A percentile compares a stretch with the other conserved stretches of the same genome.
Conservation (phyloP, 2,329 filamentous ascomycete species). For the Pseudohalonectria lignicola region DNA sequence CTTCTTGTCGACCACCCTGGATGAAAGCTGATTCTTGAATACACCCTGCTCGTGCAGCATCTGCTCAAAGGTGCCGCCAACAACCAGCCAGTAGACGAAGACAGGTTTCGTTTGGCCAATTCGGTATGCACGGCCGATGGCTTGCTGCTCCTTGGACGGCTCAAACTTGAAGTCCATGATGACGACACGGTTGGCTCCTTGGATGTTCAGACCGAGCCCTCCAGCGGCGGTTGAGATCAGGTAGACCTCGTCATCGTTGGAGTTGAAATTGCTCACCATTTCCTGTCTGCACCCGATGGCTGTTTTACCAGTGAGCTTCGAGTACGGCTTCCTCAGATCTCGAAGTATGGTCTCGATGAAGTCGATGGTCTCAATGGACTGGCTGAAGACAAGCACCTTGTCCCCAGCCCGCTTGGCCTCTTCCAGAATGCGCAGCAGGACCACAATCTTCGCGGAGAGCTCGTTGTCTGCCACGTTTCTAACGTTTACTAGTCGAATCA, state of each 20-base stretch:
- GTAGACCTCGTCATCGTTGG: slow-evolving; percentile 45
- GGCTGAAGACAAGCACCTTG: slow-evolving; percentile 73
- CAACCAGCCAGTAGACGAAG: slow-evolving; percentile 72
- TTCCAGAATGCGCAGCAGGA: slow-evolving; percentile 60
- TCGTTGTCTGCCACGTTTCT: slow-evolving; percentile 30
- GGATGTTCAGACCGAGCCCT: slow-evolving; percentile 74
- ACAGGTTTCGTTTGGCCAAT: slow-evolving; percentile 73
- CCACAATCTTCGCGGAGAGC: slow-evolving; percentile 56
- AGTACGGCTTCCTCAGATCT: slow-evolving; percentile 32
- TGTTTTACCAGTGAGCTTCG: slow-evolving; percentile 59
- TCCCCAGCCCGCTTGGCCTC: slow-evolving; percentile 52
- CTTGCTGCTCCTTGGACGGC: slow-evolving; percentile 74
- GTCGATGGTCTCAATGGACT: slow-evolving; percentile 57
- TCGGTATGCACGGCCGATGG: slow-evolving; percentile 75
- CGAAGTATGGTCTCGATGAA: slow-evolving; percentile 52
- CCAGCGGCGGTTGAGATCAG: slow-evolving; percentile 78
- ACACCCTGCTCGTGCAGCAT: slow-evolving; percentile 61
- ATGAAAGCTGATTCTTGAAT: slow-evolving; percentile 74
- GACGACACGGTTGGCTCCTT: slow-evolving; percentile 73
- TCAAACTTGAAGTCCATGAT: slow-evolving; percentile 80
- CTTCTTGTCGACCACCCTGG: slow-evolving; percentile 74
- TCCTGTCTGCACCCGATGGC: slow-evolving; percentile 45
- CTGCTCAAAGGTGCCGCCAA: slow-evolving; percentile 71
- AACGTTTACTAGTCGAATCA: slow-evolving; percentile 23
- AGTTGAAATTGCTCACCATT: slow-evolving; percentile 60